Conservation (phyloP, 1,284 basidiomycete genomes). For the Apiotrichum gracile region DNA sequence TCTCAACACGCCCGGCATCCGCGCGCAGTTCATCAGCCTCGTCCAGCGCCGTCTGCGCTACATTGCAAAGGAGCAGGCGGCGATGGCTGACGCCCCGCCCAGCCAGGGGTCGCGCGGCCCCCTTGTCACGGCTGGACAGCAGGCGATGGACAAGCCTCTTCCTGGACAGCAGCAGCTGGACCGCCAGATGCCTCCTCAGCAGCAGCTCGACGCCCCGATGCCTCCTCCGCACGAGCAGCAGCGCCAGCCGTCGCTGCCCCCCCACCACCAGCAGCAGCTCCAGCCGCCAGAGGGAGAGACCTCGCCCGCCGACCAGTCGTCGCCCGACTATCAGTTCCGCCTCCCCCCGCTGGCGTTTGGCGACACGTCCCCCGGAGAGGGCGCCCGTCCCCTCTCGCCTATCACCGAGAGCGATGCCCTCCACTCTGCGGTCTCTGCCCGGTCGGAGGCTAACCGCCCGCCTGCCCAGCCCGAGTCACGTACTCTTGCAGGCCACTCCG, state of each 20-base stretch:
- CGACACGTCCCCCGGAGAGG: conserved; percentile 4
- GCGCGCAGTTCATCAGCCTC: conserved; percentile 59
- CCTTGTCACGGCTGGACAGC: too few species aligned
- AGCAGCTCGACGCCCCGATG: background rate
- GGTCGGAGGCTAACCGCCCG: conserved; percentile 16
- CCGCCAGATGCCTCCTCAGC: too few species aligned
- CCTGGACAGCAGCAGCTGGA: too few species aligned
- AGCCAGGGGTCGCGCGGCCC: background rate
- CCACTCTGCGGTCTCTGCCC: too few species aligned
- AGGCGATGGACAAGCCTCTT: too few species aligned
- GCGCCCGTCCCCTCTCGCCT: conserved; percentile 47
- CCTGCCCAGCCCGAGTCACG: background rate
- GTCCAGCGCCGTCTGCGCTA: conserved; percentile 59
- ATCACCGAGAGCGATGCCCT: conserved; percentile 50
- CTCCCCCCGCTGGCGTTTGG: conserved; percentile 37
- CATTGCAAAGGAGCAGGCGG: background rate
- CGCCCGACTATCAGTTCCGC: conserved; percentile 17
- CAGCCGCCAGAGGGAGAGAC: conserved; percentile 1
- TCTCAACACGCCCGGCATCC: conserved; percentile 59
- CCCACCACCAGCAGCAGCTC: background rate
- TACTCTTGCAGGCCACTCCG: background rate
- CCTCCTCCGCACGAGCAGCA: background rate
- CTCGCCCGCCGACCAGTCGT: background rate
- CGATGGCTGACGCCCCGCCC: background rate
- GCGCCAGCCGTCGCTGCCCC: background rate